Evolutionary conservation across 306 rosid genomes (phyloP), one percentile per base, ranked within the genome.

Genomic region (Morella rubra): DNA sequence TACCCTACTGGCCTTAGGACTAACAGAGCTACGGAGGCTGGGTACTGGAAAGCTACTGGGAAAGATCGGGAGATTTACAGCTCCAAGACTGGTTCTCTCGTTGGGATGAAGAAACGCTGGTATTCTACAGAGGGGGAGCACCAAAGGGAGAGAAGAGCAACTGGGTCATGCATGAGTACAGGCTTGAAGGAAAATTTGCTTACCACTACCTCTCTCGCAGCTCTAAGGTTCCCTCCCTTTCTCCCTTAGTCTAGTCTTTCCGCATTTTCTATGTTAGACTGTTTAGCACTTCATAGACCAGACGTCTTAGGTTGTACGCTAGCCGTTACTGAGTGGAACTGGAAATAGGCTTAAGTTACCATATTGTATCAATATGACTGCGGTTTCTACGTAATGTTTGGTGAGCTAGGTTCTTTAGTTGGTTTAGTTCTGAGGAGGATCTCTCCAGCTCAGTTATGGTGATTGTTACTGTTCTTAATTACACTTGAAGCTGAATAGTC

Each of bases 161-260:
- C 81, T 95, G 98, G 98, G 93, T 95, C 72, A 95, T 95, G 97
- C 98, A 95, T 73, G 98, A 95, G 81, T 95, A 95, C 64, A 93
- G 99, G n/a, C 96, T 96, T 44, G 99, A 96, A 79, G 99, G 98
- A 68, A 91, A 89, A 84, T 90, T 89, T 84, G 91, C 98, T 2
- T 96, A 96, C 76, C 97, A 92, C 70, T 92, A 86, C 60, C 96
- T 92, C 64, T 90, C 98, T 12, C 64, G 87, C 37, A 85, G 70
- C 83, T 82, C 98, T 52, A 90, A 91, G 92, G 99, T 11, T 44
- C 49, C 8, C 47, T 41, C 40, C 58, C 44, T 42, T 13, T n/a
- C 10, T 22, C 44, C 40, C 54, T 8, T 2, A 24, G 37, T n/a
- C n/a, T n/a, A 32, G 37, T 32, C 3, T 32, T 32, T 5, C 46